Evolutionary conservation across 2,329 filamentous ascomycete genomes (phyloP).

Genomic region (Pseudogymnoascus sp.): DNA sequence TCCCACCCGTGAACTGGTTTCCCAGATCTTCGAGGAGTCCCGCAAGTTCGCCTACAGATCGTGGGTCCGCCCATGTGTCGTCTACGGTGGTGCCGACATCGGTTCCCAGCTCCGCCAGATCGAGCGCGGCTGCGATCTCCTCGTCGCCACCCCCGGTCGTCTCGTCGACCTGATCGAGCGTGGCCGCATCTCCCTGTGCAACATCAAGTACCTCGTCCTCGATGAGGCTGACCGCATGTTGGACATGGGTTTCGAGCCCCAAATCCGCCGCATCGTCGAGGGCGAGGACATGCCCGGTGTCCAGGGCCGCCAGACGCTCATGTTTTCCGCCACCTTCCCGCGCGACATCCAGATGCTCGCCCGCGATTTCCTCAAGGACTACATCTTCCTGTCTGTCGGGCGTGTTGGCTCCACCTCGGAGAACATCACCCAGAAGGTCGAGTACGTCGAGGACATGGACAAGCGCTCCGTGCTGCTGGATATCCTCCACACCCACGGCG

Average conservation of each 20-base stretch:
- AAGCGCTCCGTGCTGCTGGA: slow-evolving; percentile 97
- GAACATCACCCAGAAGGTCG: slow-evolving; percentile 98
- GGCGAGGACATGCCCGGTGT: slow-evolving; percentile 94
- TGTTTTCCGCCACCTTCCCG: slow-evolving; percentile 99
- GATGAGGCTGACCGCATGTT: slow-evolving; percentile 99
- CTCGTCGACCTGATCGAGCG: slow-evolving; percentile 97
- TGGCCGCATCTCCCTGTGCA: slow-evolving; percentile 91
- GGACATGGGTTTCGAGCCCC: slow-evolving; percentile 99
- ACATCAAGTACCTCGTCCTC: slow-evolving; percentile 98
- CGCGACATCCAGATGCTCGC: slow-evolving; percentile 99
- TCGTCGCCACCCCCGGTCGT: slow-evolving; percentile 95
- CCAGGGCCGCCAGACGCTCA: slow-evolving; percentile 85
- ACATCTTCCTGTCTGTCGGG: slow-evolving; percentile 96
- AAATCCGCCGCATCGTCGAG: slow-evolving; percentile 97
- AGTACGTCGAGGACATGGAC: slow-evolving; percentile 94
- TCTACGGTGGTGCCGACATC: slow-evolving; percentile 98
- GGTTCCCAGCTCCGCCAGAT: slow-evolving; percentile 97
- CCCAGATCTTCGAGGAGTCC: slow-evolving; percentile 95
- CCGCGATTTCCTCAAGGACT: slow-evolving; percentile 97
- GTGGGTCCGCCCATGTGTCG: slow-evolving; percentile 96
- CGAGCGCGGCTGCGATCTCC: slow-evolving; percentile 86
- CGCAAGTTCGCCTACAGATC: slow-evolving; percentile 98
- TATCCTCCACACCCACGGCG: slow-evolving; percentile 89
- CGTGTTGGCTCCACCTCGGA: slow-evolving; percentile 99
- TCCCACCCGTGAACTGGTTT: slow-evolving; percentile 95